These are phyloP conservation scores for Trichocomaceae sp. DNA, from an alignment of 2,329 filamentous ascomycete genomes.

Conservation along the genomic window DNA sequence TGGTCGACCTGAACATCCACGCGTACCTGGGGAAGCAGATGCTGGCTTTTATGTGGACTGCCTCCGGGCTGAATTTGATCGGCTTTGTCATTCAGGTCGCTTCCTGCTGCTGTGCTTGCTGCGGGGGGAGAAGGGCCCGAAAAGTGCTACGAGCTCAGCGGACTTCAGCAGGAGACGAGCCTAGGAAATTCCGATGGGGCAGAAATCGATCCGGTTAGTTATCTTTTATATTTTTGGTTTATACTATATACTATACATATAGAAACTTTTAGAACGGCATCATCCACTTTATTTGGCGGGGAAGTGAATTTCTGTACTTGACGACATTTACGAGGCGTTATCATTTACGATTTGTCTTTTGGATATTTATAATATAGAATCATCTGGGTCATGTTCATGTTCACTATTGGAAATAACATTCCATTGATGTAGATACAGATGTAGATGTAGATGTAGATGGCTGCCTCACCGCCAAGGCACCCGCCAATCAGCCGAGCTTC, in stretches of 20 bases:
- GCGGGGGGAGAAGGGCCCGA: conserved; percentile 34
- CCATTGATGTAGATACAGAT: too few relatives aligned
- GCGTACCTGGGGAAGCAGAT: conserved; percentile 65
- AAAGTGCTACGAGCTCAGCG: conserved; percentile 24
- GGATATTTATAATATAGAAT: background rate
- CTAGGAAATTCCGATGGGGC: conserved; percentile 6
- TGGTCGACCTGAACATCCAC: conserved; percentile 68
- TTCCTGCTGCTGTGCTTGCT: conserved; percentile 63
- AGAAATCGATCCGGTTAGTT: background rate
- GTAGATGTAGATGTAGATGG: too few relatives aligned
- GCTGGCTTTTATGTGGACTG: conserved; percentile 88
- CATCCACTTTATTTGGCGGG: too few relatives aligned
- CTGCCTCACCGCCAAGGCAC: background rate
- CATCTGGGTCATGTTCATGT: too few relatives aligned
- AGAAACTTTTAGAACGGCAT: too few relatives aligned
- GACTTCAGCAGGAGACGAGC: background rate
- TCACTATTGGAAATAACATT: too few relatives aligned
- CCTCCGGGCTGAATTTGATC: conserved; percentile 58
- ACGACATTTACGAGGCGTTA: background rate
- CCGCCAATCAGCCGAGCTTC: background rate
- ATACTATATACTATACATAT: too few relatives aligned
- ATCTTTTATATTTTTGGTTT: background rate
- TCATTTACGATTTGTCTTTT: background rate
- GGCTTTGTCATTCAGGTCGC: conserved; percentile 68
- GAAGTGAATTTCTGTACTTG: background rate